phyloP scores from a whole-genome alignment of 495 filamentous ascomycete genomes.

The Neurospora sublineolata region DNA sequence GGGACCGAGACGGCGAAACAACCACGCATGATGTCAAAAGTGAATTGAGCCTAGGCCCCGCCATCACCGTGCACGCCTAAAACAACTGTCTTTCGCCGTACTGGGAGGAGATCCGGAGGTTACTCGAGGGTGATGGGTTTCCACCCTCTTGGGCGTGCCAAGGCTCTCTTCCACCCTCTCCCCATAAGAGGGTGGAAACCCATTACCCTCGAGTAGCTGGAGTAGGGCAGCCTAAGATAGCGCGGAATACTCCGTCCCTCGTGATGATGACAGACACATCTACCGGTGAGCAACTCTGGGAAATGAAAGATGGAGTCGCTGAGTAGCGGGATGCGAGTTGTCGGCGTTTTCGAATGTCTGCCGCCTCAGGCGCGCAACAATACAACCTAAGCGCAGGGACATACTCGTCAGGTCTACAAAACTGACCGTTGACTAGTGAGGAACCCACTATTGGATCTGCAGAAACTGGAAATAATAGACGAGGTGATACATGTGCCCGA shows the following conservation, averaged over 20 bases:
- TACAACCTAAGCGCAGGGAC: too few relatives aligned
- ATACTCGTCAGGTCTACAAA: too few relatives aligned
- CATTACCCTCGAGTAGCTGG: too few relatives aligned
- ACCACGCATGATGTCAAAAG: not conserved
- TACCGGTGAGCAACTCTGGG: not conserved
- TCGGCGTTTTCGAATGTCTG: not conserved
- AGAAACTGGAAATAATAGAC: not conserved
- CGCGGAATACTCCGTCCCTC: not conserved
- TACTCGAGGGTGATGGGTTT: too few relatives aligned
- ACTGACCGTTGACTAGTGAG: too few relatives aligned
- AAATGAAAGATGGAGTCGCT: not conserved
- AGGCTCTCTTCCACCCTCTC: too few relatives aligned
- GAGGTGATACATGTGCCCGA: not conserved
- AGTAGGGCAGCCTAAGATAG: not conserved
- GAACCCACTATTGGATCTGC: not conserved
- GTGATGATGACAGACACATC: not conserved
- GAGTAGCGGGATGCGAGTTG: not conserved
- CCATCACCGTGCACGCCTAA: not conserved
- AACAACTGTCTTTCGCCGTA: not conserved
- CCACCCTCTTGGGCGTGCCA: too few relatives aligned
- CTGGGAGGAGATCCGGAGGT: not conserved
- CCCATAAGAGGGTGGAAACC: too few relatives aligned
- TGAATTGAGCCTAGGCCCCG: not conserved
- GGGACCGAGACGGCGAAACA: not conserved
- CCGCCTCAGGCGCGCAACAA: not conserved